Base-by-base conservation (phyloP, 2,329 filamentous ascomycete genomes). In the Aspergillus sp. region DNA sequence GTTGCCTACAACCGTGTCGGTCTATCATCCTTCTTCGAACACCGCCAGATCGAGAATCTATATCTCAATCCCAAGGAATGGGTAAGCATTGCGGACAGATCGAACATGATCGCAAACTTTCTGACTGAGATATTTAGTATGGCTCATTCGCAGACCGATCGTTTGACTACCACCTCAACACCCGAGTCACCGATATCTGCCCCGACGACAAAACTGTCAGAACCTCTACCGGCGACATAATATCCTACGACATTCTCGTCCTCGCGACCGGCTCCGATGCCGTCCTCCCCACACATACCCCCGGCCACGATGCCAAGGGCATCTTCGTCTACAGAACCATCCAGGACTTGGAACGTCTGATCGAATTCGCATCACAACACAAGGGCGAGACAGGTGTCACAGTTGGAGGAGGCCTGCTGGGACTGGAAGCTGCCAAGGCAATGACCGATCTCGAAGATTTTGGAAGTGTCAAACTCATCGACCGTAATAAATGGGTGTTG, bases 301-400 rank as follows among this genome's bases (percentile, higher is more conserved):
- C 88, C 0, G 88, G 88, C 35, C 76, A 90, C 59, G 83, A 91
- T 63, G 87, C 88, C 9, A 82, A 81, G 20, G 90, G 90, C 1
- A 86, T 94, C 3, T 95, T 95, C 60, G 88, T 95, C 6, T 95
- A 95, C 65, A 80, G 90, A 43, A 94, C 85, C 0, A 90, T 95
- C 50, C 81, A 86, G 2, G 90, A 95, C 63, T 70, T 95, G 32
- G 77, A 90, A 61, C 80, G 77, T 39, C 77, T 95, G 3, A 94
- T 95, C 48, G 73, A 76, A 1, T 95, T 86, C 61, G 82, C 88
- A 0, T 76, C 80, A 1, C 72, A 74, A 9, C 80, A 81, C 46
- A 85, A 82, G 56, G 87, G 82, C 4, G 81, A 83, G 2, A 79
- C 79, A 2, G 89, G 86, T 0, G 79, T 83, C 4, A 88, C 93